Base-by-base conservation (phyloP, 331 rosid species). In the Pyracantha coccinea region DNA sequence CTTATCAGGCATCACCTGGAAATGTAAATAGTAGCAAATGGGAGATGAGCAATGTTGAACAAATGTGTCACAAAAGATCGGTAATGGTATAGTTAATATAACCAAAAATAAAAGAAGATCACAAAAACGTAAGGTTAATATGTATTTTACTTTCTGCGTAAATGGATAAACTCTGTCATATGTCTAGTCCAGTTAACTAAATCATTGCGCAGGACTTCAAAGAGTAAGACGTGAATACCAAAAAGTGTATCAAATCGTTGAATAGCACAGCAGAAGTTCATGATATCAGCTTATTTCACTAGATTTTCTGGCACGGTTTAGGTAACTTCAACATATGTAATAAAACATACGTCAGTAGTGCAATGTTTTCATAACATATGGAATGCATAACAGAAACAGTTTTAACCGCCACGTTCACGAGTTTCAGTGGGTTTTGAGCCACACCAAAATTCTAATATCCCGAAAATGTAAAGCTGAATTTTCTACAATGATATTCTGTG, bases 1-100 rank as follows among this genome's bases (percentile, higher is more conserved):
- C 13, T 92, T 89, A 83, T 90, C 93, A 32, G 99, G 99, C 98
- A 95, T 90, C 82, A 92, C 90, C 97, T 91, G 82, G 25, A 74
- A 82, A 78, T 66, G 73, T 72, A 73, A 80, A 77, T 53, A 71
- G 68, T 59, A 72, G 19, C 60, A 66, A 20, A 71, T 72, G 70
- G 78, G 68, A 73, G 60, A 53, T 44, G 31, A 71, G 74, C 73
- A 74, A 35, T 77, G 75, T 79, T 71, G 76, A 78, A 64, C 69
- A 76, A 54, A 25, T 24, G 55, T 28, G 35, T n/a, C 69, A 63
- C 19, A 8, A 41, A 38, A 54, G 72, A 77, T 41, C 27, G 11
- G 57, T 17, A 50, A 5, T 50, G 57, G 57, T 52, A 52, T 0
- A 52, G 21, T 52, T 52, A 52, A 52, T 4, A 17, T 52, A 52